phyloP scores from a whole-genome alignment of 2,329 filamentous ascomycete species.

The Pseudogymnoascus sp. region DNA sequence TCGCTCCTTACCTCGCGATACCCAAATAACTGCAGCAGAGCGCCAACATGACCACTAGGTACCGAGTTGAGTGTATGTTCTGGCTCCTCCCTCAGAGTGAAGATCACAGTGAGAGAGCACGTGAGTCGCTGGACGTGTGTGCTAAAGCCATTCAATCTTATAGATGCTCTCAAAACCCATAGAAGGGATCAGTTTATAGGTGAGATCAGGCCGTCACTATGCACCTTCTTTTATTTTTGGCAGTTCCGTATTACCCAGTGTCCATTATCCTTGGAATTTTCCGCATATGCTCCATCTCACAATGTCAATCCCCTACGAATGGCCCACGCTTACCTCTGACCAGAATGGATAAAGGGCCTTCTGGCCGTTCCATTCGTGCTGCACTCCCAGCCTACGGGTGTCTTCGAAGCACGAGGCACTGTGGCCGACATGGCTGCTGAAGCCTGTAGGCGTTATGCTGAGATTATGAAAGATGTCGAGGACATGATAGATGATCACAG shows the following conservation, averaged over 20 bases:
- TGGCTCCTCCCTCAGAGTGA: neutral
- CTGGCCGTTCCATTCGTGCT: conserved; percentile 94
- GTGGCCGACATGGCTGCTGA: conserved; percentile 68
- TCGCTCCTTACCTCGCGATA: neutral
- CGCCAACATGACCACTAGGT: conserved; percentile 52
- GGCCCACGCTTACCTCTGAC: conserved; percentile 13
- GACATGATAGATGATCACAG: conserved; percentile 87
- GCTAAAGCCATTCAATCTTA: neutral
- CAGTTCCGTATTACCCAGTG: neutral
- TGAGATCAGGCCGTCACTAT: conserved; percentile 30
- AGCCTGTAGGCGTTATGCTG: conserved; percentile 81
- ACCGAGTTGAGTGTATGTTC: conserved; percentile 65
- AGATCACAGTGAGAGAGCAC: conserved; percentile 3
- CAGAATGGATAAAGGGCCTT: conserved; percentile 94
- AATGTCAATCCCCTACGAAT: neutral
- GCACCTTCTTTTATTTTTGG: neutral
- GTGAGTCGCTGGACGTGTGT: conserved; percentile 14
- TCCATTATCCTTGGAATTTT: neutral
- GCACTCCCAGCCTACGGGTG: conserved; percentile 86
- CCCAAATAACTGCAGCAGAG: neutral
- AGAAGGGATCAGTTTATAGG: conserved; percentile 83
- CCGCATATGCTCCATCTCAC: neutral
- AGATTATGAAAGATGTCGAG: conserved; percentile 93
- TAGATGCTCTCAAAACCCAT: conserved; percentile 72
- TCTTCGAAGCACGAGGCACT: conserved; percentile 62